Conservation (phyloP, 2,329 filamentous ascomycete genomes). For the Camillea tinctor region DNA sequence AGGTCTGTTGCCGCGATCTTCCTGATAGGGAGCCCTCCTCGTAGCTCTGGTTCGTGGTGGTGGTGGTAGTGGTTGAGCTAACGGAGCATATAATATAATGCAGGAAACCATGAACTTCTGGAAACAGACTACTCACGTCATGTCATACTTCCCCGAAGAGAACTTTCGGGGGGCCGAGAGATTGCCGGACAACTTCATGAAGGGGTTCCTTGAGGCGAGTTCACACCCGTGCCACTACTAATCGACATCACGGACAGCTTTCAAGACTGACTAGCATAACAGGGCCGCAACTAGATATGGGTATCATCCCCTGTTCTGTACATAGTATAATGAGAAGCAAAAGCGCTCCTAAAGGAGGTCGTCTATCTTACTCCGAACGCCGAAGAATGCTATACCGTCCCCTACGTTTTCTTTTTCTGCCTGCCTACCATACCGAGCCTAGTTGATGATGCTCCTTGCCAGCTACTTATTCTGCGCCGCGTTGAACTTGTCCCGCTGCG, state of each 20-base stretch:
- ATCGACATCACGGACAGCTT: not conserved
- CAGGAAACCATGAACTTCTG: constrained; percentile 99
- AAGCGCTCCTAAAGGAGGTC: constrained; percentile 28
- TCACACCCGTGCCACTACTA: constrained; percentile 1
- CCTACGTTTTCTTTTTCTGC: constrained; percentile 3
- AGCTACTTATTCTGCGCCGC: constrained; percentile 19
- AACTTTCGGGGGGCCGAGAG: constrained; percentile 71
- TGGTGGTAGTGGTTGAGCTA: constrained; percentile 3
- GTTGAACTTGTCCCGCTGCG: constrained; percentile 62
- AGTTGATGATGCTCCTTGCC: not conserved
- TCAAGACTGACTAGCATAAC: constrained; percentile 23
- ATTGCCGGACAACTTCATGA: constrained; percentile 87
- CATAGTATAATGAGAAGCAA: constrained; percentile 37
- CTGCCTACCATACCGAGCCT: not conserved
- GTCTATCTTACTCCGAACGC: constrained; percentile 33
- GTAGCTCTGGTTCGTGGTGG: too few species aligned
- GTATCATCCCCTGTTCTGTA: constrained; percentile 34
- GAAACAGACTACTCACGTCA: constrained; percentile 94
- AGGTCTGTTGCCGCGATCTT: constrained; percentile 56
- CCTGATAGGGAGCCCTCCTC: not conserved
- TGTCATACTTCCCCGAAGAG: constrained; percentile 94
- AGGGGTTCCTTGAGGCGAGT: constrained; percentile 88
- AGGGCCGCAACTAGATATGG: constrained; percentile 57
- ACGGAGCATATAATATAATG: constrained; percentile 7
- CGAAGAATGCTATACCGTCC: constrained; percentile 23